These are phyloP conservation scores for Penicillium corylophilum DNA, from an alignment of 2,329 filamentous ascomycete species.

Conservation along the genomic window DNA sequence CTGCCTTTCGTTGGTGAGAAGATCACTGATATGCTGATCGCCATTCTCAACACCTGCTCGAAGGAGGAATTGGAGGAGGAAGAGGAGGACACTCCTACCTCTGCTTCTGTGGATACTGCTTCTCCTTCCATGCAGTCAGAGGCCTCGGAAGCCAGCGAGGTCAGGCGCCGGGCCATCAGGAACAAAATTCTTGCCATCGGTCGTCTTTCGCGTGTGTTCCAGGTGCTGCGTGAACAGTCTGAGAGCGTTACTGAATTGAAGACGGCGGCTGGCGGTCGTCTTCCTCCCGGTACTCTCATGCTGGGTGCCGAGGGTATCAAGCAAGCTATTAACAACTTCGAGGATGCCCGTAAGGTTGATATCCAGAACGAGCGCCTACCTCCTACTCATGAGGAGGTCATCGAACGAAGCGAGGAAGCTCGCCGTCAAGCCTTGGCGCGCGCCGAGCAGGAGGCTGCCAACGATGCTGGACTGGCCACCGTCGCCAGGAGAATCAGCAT, in stretches of 20 bases:
- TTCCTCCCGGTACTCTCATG: constrained; percentile 96
- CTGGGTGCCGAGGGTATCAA: constrained; percentile 97
- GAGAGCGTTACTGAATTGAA: constrained; percentile 97
- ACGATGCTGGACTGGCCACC: constrained; percentile 81
- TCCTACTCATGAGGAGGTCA: constrained; percentile 87
- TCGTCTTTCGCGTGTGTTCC: constrained; percentile 94
- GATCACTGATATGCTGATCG: constrained; percentile 99
- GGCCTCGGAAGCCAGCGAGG: constrained; percentile 76
- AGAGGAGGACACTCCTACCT: constrained; percentile 78
- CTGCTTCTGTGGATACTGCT: constrained; percentile 66
- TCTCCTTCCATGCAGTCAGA: constrained; percentile 74
- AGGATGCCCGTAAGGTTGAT: constrained; percentile 95
- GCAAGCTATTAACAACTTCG: constrained; percentile 94
- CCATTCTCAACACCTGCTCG: constrained; percentile 97
- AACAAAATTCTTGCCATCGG: constrained; percentile 99
- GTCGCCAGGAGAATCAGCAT: constrained; percentile 92
- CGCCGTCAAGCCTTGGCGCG: constrained; percentile 79
- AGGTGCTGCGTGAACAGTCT: constrained; percentile 94
- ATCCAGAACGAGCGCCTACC: constrained; percentile 93
- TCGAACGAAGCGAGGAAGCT: constrained; percentile 77
- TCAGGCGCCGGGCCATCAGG: constrained; percentile 95
- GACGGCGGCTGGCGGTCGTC: constrained; percentile 86
- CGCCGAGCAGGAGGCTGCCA: constrained; percentile 84
- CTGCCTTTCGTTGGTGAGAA: constrained; percentile 98
- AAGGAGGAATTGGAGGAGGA: constrained; percentile 95